Percentiles rank a stretch among this genome's conserved stretches.
Conservation (phyloP, 371 early-diverging fungal genomes). For the Mucor racemosus region DNA sequence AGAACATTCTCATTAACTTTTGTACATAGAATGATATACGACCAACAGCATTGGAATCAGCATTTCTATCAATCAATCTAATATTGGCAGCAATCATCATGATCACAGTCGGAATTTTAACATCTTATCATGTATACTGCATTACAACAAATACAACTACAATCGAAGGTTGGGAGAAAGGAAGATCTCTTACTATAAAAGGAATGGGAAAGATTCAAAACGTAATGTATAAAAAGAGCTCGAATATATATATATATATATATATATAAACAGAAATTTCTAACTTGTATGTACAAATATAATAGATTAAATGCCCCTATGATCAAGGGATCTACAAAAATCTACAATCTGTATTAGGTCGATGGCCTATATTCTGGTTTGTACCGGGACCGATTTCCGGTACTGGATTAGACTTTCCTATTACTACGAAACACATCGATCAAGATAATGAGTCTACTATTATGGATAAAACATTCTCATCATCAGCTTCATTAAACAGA, state of each 20-base stretch:
- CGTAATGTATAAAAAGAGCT: slow-evolving; percentile 31
- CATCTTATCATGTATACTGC: slow-evolving; percentile 85
- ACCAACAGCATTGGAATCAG: slow-evolving; percentile 63
- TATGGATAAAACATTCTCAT: slow-evolving; percentile 12
- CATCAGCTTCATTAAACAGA: slow-evolving; percentile 17
- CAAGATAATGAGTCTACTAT: slow-evolving; percentile 48
- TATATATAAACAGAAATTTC: neutral
- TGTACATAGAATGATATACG: slow-evolving; percentile 35
- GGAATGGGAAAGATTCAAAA: slow-evolving; percentile 63
- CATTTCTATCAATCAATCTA: slow-evolving; percentile 71
- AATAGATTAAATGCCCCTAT: slow-evolving; percentile 86
- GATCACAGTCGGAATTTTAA: slow-evolving; percentile 80
- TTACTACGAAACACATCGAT: slow-evolving; percentile 49
- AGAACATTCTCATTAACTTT: neutral
- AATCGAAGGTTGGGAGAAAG: slow-evolving; percentile 89
- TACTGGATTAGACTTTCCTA: slow-evolving; percentile 73
- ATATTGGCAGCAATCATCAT: slow-evolving; percentile 70
- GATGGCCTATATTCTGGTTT: slow-evolving; percentile 71
- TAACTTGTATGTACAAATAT: neutral
- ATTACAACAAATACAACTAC: slow-evolving; percentile 91
- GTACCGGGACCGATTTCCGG: slow-evolving; percentile 68
- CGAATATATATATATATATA: neutral
- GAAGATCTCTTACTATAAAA: slow-evolving; percentile 80
- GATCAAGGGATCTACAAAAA: slow-evolving; percentile 86
- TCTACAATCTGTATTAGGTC: slow-evolving; percentile 80